phyloP scores from a whole-genome alignment of 2,329 filamentous ascomycete species.

The Lojkania enalia region DNA sequence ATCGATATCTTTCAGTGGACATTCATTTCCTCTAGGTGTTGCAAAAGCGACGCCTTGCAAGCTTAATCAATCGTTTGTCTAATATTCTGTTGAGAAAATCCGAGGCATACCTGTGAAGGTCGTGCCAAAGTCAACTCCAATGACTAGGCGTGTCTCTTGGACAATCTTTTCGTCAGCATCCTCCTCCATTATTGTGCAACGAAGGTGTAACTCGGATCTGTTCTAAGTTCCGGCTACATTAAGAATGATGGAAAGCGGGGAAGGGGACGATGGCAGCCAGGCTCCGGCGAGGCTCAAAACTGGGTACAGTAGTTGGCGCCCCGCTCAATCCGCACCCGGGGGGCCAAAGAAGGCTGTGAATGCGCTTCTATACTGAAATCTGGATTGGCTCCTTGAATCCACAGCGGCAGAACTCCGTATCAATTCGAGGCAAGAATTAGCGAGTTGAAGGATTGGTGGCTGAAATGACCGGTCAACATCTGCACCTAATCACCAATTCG shows the following conservation, averaged over 20 bases:
- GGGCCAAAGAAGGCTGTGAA: too few relatives aligned
- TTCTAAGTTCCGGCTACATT: too few relatives aligned
- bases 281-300: too few relatives aligned
- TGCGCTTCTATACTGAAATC: too few relatives aligned
- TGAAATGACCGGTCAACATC: background rate
- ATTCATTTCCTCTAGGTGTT: constrained; percentile 8
- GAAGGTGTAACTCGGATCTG: background rate
- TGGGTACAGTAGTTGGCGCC: too few relatives aligned
- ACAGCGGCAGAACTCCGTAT: too few relatives aligned
- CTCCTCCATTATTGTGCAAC: background rate
- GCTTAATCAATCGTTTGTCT: background rate
- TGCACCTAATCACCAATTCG: too few relatives aligned
- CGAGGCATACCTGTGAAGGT: constrained; percentile 14
- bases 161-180: background rate
- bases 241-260: background rate
- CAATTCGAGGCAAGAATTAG: too few relatives aligned
- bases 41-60: constrained; percentile 20
- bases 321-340: too few relatives aligned
- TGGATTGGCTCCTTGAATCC: too few relatives aligned
- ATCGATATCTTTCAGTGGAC: constrained; percentile 25
- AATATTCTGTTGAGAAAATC: background rate
- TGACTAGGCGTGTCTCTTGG: constrained; percentile 16
- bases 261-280: too few relatives aligned
- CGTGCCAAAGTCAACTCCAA: constrained; percentile 28
- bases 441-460: background rate